Evolutionary conservation across 2,329 filamentous ascomycete species (phyloP), one percentile per base, ranked within the genome.

Genomic region (Parafenestella ontariensis): DNA sequence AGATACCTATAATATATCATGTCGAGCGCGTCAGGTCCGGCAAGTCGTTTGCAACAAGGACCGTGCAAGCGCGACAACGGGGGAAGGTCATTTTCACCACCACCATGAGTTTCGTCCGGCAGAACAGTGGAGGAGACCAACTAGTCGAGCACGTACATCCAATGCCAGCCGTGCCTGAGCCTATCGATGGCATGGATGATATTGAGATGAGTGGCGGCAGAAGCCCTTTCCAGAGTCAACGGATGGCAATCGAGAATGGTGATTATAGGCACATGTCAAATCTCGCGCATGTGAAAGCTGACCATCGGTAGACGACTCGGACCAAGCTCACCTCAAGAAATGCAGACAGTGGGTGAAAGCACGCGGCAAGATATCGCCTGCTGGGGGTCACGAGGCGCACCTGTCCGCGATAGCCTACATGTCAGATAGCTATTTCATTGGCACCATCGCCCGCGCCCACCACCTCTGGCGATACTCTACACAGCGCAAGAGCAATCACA

Each of bases 81-180:
- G 95, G 93, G 9, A 86, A 87, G 56, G 90, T 90, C 70, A 98
- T 99, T 78, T 98, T 98, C 79, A 98, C 94, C 17, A 95, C 92
- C 1, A 99, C 94, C 5, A 87, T 96, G 77, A 95, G 90, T 59
- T 98, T 99, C 74, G 89, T 89, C 70, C 83, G 86, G 17, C 87
- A 89, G 68, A 83, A 81, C 56, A 84, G 82, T 59, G 85, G 82
- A 46, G 83, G 84, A 2, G 78, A 81, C 65, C 76, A 82, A 62
- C 77, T 72, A 37, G 82, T 95, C 3, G 76, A 85, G 51, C 92
- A 97, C 78, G 85, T 87, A 3, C 82, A 82, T 9, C 78, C 80
- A 58, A 83, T 85, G 72, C 76, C 65, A 6, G 68, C 79, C 24
- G 78, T 83, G 49, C 66, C 80, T 41, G 72, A 77, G 24, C 81